Conservation (phyloP, 2,329 filamentous ascomycete species). For the Botrytis galanthina region DNA sequence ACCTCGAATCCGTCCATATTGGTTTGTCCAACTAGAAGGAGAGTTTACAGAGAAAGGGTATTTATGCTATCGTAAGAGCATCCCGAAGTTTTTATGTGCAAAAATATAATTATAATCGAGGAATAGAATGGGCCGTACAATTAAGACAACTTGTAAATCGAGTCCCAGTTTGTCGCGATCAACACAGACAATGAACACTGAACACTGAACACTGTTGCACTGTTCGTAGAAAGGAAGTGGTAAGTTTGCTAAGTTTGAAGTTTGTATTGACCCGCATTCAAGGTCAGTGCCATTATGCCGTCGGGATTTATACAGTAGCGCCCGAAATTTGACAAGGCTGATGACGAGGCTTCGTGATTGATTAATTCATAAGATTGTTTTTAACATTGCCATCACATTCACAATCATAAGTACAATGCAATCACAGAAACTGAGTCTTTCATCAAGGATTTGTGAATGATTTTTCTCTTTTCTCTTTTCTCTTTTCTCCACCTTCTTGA, state of each 20-base stretch:
- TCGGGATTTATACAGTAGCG: neutral
- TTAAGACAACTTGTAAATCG: slow-evolving; percentile 1
- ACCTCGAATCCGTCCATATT: slow-evolving; percentile 60
- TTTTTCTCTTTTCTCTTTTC: too few species aligned
- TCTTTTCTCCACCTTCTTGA: too few species aligned
- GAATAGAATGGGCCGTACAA: neutral
- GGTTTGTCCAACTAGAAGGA: neutral
- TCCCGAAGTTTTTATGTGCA: slow-evolving; percentile 25
- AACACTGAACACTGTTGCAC: slow-evolving; percentile 15
- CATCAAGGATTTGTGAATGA: neutral
- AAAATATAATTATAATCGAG: slow-evolving; percentile 14
- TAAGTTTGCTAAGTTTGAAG: slow-evolving; percentile 5
- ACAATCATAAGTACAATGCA: neutral
- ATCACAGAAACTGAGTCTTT: neutral
- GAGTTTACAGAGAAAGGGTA: slow-evolving; percentile 14
- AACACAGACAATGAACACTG: slow-evolving; percentile 19
- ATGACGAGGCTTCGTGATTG: neutral
- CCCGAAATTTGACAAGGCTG: slow-evolving; percentile 13
- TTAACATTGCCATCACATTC: neutral
- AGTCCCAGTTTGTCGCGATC: slow-evolving; percentile 17
- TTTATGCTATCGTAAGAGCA: slow-evolving; percentile 34
- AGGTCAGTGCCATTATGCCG: neutral
- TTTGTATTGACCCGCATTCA: slow-evolving; percentile 14
- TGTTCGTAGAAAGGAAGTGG: slow-evolving; percentile 4
- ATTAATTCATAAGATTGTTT: neutral